Evolutionary conservation across 805 yeast genomes (phyloP).

Genomic region (Candida lessepsii): DNA sequence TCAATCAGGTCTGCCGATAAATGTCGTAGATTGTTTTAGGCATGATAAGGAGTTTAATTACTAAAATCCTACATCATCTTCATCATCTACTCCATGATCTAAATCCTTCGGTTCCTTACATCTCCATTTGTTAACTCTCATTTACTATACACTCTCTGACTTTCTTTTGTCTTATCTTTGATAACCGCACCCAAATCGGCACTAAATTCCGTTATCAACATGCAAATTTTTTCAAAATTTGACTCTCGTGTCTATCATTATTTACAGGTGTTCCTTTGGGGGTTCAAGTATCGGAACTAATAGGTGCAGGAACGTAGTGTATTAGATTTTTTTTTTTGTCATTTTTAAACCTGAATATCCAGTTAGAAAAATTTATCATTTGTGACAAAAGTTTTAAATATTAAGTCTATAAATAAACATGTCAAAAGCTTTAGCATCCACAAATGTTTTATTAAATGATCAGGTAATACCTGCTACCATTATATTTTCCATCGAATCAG

Average conservation of each 20-base stretch:
- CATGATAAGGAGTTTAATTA: too few relatives aligned
- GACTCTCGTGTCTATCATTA: constrained; percentile 7
- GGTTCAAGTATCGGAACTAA: constrained; percentile 1
- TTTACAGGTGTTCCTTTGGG: constrained; percentile 1
- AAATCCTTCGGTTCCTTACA: not conserved
- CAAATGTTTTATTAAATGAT: constrained; percentile 52
- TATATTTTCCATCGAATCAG: constrained; percentile 50
- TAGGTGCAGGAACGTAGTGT: constrained; percentile 3
- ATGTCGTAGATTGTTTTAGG: too few relatives aligned
- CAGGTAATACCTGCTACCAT: constrained; percentile 58
- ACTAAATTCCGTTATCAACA: constrained; percentile 4
- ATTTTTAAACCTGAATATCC: not conserved
- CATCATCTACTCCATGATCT: not conserved
- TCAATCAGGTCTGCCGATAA: not conserved
- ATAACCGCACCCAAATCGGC: not conserved
- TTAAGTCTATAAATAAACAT: constrained; percentile 23
- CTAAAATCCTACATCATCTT: too few relatives aligned
- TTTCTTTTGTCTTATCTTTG: constrained; percentile 6
- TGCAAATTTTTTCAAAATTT: not conserved
- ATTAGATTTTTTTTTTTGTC: not conserved
- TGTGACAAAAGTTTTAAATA: not conserved
- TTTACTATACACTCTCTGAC: constrained; percentile 1
- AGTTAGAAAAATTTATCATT: not conserved
- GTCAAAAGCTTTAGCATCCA: constrained; percentile 65
- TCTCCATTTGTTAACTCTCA: not conserved